phyloP scores from a whole-genome alignment of 495 filamentous ascomycete species.

The Lophiostoma macrostomum region DNA sequence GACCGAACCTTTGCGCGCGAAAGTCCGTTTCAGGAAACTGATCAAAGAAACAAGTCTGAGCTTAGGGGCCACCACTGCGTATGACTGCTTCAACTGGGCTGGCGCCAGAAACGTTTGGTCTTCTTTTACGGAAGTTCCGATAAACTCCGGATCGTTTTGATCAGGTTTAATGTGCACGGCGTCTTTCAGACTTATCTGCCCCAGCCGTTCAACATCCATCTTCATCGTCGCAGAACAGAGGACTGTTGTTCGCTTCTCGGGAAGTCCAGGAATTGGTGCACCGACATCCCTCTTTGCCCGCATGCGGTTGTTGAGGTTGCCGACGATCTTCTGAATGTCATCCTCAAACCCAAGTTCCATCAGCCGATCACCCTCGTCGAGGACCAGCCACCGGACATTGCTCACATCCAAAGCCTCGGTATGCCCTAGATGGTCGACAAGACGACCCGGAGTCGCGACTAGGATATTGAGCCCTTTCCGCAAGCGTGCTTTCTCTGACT shows the following conservation, averaged over 20 bases:
- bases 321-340: conserved; percentile 75
- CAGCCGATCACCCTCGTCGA: conserved; percentile 93
- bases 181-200: conserved; percentile 92
- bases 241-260: conserved; percentile 75
- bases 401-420: conserved; percentile 85
- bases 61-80: conserved; percentile 82
- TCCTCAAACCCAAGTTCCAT: conserved; percentile 98
- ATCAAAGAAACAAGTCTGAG: conserved; percentile 82
- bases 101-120: conserved; percentile 77
- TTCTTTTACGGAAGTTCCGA: conserved; percentile 38
- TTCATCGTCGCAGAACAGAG: conserved; percentile 97
- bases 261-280: conserved; percentile 53
- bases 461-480: conserved; percentile 93
- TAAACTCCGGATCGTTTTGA: conserved; percentile 47
- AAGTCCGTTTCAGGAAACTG: conserved; percentile 77
- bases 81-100: conserved; percentile 87
- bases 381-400: conserved; percentile 85
- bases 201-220: conserved; percentile 86
- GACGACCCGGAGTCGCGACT: conserved; percentile 86
- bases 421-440: conserved; percentile 87
- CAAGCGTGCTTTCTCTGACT: conserved; percentile 89
- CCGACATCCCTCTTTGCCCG: conserved; percentile 40
- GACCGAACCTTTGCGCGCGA: conserved; percentile 78
- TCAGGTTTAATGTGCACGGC: conserved; percentile 81
- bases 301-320: conserved; percentile 63